These are phyloP conservation scores for Cryptosporidium andersoni DNA, from an alignment of 169 alveolate species.

Conservation along the genomic window DNA sequence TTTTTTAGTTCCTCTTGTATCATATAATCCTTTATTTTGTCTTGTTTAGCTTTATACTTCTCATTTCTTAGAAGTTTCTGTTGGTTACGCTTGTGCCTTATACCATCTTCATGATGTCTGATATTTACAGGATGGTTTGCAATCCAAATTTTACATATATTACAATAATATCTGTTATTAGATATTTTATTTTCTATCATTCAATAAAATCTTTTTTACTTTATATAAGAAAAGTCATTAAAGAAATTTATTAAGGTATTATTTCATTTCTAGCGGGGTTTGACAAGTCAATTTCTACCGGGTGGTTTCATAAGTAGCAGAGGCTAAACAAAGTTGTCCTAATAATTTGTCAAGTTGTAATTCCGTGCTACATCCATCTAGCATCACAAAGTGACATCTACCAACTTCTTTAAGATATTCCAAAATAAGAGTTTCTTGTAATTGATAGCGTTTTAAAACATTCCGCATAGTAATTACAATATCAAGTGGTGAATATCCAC, in stretches of 20 bases:
- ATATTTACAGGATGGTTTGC: constrained; percentile 49
- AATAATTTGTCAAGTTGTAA: constrained; percentile 76
- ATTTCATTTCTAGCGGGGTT: constrained; percentile 21
- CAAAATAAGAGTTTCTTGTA: constrained; percentile 79
- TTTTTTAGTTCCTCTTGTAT: constrained; percentile 30
- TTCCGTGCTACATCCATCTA: constrained; percentile 74
- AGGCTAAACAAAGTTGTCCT: constrained; percentile 75
- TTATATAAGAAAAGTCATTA: not conserved
- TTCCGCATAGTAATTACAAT: constrained; percentile 81
- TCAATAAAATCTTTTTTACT: not conserved
- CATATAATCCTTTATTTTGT: constrained; percentile 17
- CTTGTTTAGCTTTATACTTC: constrained; percentile 18
- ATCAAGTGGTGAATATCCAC: constrained; percentile 91
- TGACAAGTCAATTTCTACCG: not conserved
- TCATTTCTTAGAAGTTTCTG: constrained; percentile 32
- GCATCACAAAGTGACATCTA: constrained; percentile 76
- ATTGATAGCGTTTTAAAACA: constrained; percentile 76
- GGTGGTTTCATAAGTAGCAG: not conserved
- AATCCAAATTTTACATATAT: constrained; percentile 58
- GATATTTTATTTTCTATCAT: constrained; percentile 13
- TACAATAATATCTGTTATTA: constrained; percentile 31
- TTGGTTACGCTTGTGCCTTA: constrained; percentile 44
- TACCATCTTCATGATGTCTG: constrained; percentile 56
- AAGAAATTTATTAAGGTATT: not conserved
- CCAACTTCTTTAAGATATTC: constrained; percentile 79